A percentile compares a stretch with the other conserved stretches of the same genome.
Conservation (phyloP, 208 protist genomes). For the Crithidia brevicula region DNA sequence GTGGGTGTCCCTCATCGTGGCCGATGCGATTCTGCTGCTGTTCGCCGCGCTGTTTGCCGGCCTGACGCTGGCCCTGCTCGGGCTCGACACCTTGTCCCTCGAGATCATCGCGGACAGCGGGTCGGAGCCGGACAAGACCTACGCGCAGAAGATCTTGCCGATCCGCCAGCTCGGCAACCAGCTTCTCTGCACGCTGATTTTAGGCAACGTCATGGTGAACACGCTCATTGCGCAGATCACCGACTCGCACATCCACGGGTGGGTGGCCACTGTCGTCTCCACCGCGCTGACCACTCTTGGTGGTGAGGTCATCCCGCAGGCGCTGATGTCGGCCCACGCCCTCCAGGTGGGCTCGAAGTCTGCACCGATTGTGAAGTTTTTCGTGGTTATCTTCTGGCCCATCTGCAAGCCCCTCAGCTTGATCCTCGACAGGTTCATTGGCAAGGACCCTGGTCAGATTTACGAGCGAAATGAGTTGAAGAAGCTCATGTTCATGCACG, state of each 20-base stretch:
- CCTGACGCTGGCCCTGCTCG: slow-evolving; percentile 95
- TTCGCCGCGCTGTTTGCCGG: slow-evolving; percentile 96
- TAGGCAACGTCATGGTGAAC: slow-evolving; percentile 98
- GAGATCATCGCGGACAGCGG: slow-evolving; percentile 93
- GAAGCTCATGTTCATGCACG: slow-evolving; percentile 96
- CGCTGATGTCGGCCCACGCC: slow-evolving; percentile 92
- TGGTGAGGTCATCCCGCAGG: slow-evolving; percentile 97
- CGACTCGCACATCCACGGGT: slow-evolving; percentile 85
- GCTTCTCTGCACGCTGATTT: slow-evolving; percentile 96
- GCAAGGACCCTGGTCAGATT: slow-evolving; percentile 94
- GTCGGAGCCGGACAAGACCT: slow-evolving; percentile 88
- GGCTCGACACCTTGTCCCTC: slow-evolving; percentile 93
- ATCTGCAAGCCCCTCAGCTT: slow-evolving; percentile 94
- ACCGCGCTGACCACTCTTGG: slow-evolving; percentile 95
- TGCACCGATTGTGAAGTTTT: slow-evolving; percentile 92
- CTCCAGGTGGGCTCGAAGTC: slow-evolving; percentile 93
- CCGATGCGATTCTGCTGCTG: slow-evolving; percentile 83
- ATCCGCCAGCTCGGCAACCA: slow-evolving; percentile 96
- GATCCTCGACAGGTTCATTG: slow-evolving; percentile 92
- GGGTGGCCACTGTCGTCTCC: slow-evolving; percentile 90
- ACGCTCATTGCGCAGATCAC: slow-evolving; percentile 95
- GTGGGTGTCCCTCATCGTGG: slow-evolving; percentile 81
- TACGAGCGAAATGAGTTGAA: slow-evolving; percentile 96
- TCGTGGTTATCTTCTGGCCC: slow-evolving; percentile 94
- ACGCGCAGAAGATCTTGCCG: slow-evolving; percentile 93